Conservation (phyloP, 2,329 filamentous ascomycete genomes). For the Penicillium sp. region DNA sequence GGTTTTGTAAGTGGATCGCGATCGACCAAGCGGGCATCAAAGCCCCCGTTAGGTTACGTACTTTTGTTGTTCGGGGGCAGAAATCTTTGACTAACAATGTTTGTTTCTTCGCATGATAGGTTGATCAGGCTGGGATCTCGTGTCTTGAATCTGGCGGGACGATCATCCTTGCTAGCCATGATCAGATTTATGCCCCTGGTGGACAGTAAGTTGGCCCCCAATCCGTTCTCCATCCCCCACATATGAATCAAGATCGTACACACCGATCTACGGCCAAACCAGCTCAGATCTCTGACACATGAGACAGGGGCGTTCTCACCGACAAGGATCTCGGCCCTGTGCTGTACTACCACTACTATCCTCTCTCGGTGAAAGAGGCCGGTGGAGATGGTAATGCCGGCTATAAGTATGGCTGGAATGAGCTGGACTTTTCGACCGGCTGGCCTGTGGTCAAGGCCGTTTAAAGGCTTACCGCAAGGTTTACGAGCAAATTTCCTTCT, state of each 20-base stretch:
- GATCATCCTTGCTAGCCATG: slow-evolving; percentile 61
- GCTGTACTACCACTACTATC: slow-evolving; percentile 63
- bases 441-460: slow-evolving; percentile 43
- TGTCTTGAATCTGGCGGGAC: slow-evolving; percentile 63
- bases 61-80: background rate
- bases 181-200: slow-evolving; percentile 64
- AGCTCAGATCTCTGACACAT: slow-evolving; percentile 7
- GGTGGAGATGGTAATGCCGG: slow-evolving; percentile 46
- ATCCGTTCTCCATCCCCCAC: background rate
- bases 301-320: slow-evolving; percentile 32
- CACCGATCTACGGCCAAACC: background rate
- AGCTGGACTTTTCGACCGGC: slow-evolving; percentile 44
- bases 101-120: slow-evolving; percentile 16
- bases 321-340: slow-evolving; percentile 51
- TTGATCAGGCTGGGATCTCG: slow-evolving; percentile 56
- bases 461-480: slow-evolving; percentile 3
- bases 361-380: slow-evolving; percentile 50
- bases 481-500: background rate
- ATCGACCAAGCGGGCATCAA: background rate
- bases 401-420: slow-evolving; percentile 53
- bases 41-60: background rate
- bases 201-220: slow-evolving; percentile 56
- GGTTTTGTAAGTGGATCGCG: slow-evolving; percentile 49
- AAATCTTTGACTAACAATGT: background rate
- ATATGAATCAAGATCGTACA: no score